Percentiles rank a stretch among this genome's conserved stretches.
Conservation (phyloP, 73 alveolate species). For the Paraurostyla sp. region DNA sequence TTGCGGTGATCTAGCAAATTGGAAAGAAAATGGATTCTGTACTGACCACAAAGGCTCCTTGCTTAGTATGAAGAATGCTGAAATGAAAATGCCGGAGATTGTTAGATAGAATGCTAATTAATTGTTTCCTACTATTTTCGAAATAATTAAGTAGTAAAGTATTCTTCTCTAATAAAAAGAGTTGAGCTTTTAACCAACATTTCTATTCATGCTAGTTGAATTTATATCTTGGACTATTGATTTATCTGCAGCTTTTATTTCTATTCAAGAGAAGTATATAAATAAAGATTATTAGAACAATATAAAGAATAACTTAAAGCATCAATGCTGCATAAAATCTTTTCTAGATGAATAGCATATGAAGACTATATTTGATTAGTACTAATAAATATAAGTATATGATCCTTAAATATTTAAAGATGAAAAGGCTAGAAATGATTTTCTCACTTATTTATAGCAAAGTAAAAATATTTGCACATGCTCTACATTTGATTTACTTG, state of each 20-base stretch:
- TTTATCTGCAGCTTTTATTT: not conserved
- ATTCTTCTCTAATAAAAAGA: not conserved
- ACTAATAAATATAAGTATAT: too few relatives aligned
- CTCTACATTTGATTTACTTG: not conserved
- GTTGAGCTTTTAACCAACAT: not conserved
- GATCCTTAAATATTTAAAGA: too few relatives aligned
- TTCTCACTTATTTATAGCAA: too few relatives aligned
- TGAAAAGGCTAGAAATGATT: too few relatives aligned
- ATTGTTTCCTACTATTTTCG: not conserved
- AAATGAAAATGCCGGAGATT: not conserved
- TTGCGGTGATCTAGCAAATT: slow-evolving; percentile 80
- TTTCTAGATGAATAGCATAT: not conserved
- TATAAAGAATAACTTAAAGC: not conserved
- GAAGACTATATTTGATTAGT: not conserved
- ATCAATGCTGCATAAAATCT: not conserved
- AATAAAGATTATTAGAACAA: not conserved
- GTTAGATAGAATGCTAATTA: not conserved
- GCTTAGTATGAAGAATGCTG: not conserved
- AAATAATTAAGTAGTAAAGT: not conserved
- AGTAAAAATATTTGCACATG: not conserved
- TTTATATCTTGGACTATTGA: not conserved
- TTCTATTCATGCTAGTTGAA: not conserved
- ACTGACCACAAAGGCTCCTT: slow-evolving; percentile 71
- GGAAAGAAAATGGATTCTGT: slow-evolving; percentile 77
- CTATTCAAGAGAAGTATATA: not conserved